Evolutionary conservation across 352 stramenopile species (phyloP).

Genomic region (Pythium chondricola): DNA sequence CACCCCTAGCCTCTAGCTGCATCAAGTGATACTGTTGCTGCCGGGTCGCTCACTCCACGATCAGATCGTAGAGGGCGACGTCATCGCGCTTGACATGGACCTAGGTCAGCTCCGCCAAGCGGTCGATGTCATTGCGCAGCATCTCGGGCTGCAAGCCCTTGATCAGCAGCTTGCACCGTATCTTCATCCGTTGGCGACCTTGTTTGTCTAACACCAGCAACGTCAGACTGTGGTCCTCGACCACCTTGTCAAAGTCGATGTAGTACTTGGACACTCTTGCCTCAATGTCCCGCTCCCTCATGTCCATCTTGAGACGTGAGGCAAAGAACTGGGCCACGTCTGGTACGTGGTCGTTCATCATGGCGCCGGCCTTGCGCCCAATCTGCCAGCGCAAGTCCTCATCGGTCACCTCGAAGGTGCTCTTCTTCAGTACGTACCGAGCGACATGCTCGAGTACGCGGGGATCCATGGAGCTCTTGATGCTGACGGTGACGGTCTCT

Average conservation of each 20-base stretch:
- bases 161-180: conserved; percentile 13
- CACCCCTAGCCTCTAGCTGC: too few species aligned
- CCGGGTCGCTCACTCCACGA: conserved; percentile 6
- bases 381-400: conserved; percentile 10
- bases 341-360: conserved; percentile 3
- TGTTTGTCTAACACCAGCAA: background rate
- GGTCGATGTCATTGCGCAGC: conserved; percentile 10
- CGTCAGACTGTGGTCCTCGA: conserved; percentile 12
- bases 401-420: conserved; percentile 9
- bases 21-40: conserved; percentile 17
- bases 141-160: conserved; percentile 7
- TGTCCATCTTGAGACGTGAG: conserved; percentile 2
- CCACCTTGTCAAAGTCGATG: conserved; percentile 10
- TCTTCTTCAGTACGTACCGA: conserved; percentile 17
- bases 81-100: conserved; percentile 7
- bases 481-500: background rate
- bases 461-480: background rate
- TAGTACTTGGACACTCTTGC: conserved; percentile 13
- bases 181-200: conserved; percentile 9
- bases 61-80: conserved; percentile 9
- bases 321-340: background rate
- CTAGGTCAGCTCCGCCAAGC: conserved; percentile 8
- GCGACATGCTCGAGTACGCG: conserved; percentile 7
- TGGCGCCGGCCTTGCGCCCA: background rate
- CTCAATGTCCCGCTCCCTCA: conserved; percentile 14